phyloP scores from a whole-genome alignment of 2,329 filamentous ascomycete genomes.

The Trichoderma gracile region DNA sequence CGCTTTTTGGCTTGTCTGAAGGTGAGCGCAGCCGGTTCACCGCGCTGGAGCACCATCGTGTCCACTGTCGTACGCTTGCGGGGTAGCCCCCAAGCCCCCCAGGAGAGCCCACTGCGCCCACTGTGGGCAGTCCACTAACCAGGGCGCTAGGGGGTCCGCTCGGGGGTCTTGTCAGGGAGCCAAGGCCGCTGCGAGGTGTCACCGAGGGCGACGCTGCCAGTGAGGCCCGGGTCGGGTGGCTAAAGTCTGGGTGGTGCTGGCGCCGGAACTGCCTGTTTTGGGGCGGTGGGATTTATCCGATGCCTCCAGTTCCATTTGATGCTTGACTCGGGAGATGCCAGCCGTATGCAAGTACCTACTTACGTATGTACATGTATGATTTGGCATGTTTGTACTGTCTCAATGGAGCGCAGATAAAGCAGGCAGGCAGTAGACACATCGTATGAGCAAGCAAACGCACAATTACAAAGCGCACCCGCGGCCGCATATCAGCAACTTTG shows the following conservation, averaged over 20 bases:
- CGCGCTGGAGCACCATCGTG: neutral
- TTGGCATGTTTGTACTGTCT: no score
- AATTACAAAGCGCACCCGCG: no score
- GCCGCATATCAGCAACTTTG: no score
- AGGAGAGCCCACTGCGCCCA: neutral
- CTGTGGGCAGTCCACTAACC: neutral
- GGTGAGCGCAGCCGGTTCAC: constrained; percentile 21
- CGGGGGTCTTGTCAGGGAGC: neutral
- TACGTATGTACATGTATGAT: neutral
- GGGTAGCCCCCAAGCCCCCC: constrained; percentile 2
- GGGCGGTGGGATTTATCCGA: neutral
- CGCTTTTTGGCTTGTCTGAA: constrained; percentile 13
- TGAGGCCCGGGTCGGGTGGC: neutral
- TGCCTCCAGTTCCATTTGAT: neutral
- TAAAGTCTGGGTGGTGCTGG: neutral
- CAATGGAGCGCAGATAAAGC: no score
- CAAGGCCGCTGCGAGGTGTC: neutral
- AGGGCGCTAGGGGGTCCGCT: neutral
- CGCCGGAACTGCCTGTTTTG: neutral
- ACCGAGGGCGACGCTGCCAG: neutral
- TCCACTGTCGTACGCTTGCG: constrained; percentile 1
- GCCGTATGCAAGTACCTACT: no score
- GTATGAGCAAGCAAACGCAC: no score
- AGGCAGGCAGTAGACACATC: no score
- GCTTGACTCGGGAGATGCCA: neutral